Conservation (phyloP, 208 protist species). For the Acanthamoeba lugdunensis region DNA sequence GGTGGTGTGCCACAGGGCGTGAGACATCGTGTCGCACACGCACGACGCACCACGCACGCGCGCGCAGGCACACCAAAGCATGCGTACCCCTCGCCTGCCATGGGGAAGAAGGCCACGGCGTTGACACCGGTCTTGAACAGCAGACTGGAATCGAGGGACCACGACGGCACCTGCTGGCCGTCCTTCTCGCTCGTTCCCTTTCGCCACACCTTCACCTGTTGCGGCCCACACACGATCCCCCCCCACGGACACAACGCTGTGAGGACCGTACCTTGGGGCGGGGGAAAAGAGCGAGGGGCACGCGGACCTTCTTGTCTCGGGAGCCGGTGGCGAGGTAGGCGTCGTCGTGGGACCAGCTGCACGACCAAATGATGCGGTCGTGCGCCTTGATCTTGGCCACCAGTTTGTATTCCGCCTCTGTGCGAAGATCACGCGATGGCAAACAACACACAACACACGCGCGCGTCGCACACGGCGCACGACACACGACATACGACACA, state of each 20-base stretch:
- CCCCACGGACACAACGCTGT: too few relatives aligned
- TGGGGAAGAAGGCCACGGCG: slow-evolving; percentile 32
- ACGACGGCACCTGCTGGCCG: background rate
- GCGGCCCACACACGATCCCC: too few relatives aligned
- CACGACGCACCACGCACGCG: background rate
- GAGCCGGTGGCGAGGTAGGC: slow-evolving; percentile 41
- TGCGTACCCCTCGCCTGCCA: background rate
- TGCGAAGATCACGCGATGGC: too few relatives aligned
- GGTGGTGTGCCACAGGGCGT: too few relatives aligned
- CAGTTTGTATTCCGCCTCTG: slow-evolving; percentile 50
- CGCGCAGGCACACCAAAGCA: too few relatives aligned
- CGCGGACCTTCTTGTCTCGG: slow-evolving; percentile 57
- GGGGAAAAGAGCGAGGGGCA: too few relatives aligned
- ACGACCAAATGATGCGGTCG: slow-evolving; percentile 70
- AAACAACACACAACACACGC: too few relatives aligned
- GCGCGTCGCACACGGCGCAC: too few relatives aligned
- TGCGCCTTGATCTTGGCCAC: slow-evolving; percentile 64
- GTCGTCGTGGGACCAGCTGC: slow-evolving; percentile 68
- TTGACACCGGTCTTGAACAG: slow-evolving; percentile 57
- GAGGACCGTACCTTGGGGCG: too few relatives aligned
- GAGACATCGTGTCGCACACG: background rate
- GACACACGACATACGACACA: too few relatives aligned
- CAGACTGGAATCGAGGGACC: slow-evolving; percentile 21
- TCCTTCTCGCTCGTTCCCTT: slow-evolving; percentile 13
- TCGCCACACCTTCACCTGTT: slow-evolving; percentile 39